Evolutionary conservation across 257 asterid species (phyloP), one percentile per base, ranked within the genome.

Genomic region (Solanum chmielewskii): DNA sequence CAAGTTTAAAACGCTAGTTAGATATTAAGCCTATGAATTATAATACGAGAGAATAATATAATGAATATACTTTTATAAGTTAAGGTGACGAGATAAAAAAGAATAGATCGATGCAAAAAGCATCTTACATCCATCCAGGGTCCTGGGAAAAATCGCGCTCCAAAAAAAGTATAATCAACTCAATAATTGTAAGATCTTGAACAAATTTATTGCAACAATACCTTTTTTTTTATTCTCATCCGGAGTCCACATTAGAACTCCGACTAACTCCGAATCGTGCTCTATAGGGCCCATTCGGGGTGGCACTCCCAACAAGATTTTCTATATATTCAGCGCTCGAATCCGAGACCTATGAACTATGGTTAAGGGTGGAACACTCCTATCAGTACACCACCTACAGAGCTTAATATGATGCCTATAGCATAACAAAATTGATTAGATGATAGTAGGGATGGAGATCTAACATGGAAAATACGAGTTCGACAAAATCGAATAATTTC

Each of bases 241-340:
- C 10, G 2, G 23, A 16, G 1, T 52, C 60, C 9, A 52, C 21
- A 52, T 52, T 52, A 52, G 9, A 52, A 1, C 60, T 52, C 4
- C 0, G 1, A 6, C 10, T 16, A 56, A 18, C n/a, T 18, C n/a
- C 2, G 4, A 0, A 56, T 56, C 4, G n/a, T 0, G 4, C n/a
- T 6, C n/a, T 18, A 0, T 10, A 56, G 2, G 23, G 10, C 11
- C 6, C n/a, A 56, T 56, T 56, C 0, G 2, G 4, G 11, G 4
- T 56, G n/a, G 0, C n/a, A 1, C 0, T 56, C n/a, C 62, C 11
- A 56, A 56, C 11, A 56, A 56, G 0, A 56, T 1, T 56, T 18
- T 56, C 4, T 56, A 10, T 10, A 56, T 56, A 16, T 1, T 0
- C 4, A 56, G 4, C 11, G 4, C 0, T 18, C 2, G 0, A 56